phyloP scores from a whole-genome alignment of 2,329 filamentous ascomycete species.

The Monilinia polystroma region DNA sequence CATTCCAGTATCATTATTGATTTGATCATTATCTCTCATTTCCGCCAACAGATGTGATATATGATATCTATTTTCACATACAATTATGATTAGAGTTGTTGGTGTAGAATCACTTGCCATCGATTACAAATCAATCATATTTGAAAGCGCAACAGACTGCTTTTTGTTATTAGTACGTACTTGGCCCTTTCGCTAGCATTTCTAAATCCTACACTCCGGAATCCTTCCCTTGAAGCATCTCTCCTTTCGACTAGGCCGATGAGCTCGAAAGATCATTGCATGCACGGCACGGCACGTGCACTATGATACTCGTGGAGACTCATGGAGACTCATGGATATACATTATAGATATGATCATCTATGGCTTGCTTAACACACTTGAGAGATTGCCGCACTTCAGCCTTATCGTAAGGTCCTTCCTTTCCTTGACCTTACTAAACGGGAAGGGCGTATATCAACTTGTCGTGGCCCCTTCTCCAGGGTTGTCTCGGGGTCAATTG shows the following conservation, averaged over 20 bases:
- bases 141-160: too few relatives aligned
- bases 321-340: too few relatives aligned
- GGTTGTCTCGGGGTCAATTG: background rate
- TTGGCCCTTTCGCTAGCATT: background rate
- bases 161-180: too few relatives aligned
- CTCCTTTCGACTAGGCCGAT: constrained; percentile 4
- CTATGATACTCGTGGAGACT: background rate
- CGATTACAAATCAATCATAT: too few relatives aligned
- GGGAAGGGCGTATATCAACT: background rate
- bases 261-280: constrained; percentile 12
- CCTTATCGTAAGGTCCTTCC: constrained; percentile 12
- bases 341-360: background rate
- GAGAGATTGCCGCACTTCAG: constrained; percentile 20
- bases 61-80: too few relatives aligned
- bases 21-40: too few relatives aligned
- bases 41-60: too few relatives aligned
- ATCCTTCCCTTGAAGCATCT: background rate
- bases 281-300: background rate
- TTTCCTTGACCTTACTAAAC: too few relatives aligned
- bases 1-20: too few relatives aligned
- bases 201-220: background rate
- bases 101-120: too few relatives aligned
- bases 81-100: too few relatives aligned
- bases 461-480: background rate
- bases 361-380: background rate